Conservation (phyloP, 768 basidiomycete species). For the Termitomyces heimii region DNA sequence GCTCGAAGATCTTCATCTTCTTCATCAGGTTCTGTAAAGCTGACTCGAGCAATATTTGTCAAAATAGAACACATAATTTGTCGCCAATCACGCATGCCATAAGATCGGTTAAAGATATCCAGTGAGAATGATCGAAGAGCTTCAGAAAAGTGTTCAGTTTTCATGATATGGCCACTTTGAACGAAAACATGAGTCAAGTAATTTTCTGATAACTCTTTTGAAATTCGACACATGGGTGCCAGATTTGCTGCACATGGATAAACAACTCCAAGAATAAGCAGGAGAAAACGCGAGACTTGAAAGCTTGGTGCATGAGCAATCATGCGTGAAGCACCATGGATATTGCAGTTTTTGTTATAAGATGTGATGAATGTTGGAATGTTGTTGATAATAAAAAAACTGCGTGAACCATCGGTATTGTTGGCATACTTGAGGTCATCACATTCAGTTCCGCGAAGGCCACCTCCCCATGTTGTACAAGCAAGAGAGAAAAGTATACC, state of each 20-base stretch:
- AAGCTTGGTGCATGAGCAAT: not conserved
- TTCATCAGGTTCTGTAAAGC: not conserved
- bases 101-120: not conserved
- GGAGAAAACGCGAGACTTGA: not conserved
- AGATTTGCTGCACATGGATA: not conserved
- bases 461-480: not conserved
- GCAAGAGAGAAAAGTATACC: not conserved
- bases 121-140: not conserved
- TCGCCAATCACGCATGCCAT: not conserved
- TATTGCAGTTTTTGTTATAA: not conserved
- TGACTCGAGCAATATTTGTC: not conserved
- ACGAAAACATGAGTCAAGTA: not conserved
- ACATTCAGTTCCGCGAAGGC: not conserved
- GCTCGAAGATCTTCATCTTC: not conserved
- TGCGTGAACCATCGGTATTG: not conserved
- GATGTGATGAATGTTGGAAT: not conserved
- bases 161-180: not conserved
- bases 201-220: slow-evolving; percentile 35
- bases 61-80: not conserved
- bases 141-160: not conserved
- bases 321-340: not conserved
- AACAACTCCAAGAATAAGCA: not conserved
- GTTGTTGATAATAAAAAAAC: not conserved
- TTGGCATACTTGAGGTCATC: not conserved
- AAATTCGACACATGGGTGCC: not conserved